These are phyloP conservation scores for Xerocomellus intermedius DNA, from an alignment of 768 basidiomycete genomes.

Conservation along the genomic window DNA sequence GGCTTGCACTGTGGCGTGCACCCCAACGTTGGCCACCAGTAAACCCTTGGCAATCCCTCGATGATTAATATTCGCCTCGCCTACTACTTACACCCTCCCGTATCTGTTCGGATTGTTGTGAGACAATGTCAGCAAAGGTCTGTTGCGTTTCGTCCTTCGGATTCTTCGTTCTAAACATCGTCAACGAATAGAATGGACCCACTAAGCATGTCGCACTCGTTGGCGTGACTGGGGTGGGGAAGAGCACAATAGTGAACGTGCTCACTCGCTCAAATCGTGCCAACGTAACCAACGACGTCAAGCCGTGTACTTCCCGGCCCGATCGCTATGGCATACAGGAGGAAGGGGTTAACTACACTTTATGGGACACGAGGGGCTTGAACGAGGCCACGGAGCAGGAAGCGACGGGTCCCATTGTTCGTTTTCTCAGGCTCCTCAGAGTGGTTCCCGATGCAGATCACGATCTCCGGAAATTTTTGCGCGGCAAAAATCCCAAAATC, in stretches of 20 bases:
- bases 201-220: constrained; percentile 15
- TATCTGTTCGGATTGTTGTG: neutral
- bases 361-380: constrained; percentile 17
- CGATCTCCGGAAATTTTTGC: constrained; percentile 11
- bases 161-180: neutral
- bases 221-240: constrained; percentile 13
- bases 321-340: neutral
- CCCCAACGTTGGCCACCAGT: no score
- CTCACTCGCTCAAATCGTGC: constrained; percentile 1
- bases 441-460: constrained; percentile 6
- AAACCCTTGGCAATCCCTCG: no score
- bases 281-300: constrained; percentile 4
- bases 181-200: neutral
- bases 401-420: neutral
- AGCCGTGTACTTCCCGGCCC: neutral
- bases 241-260: constrained; percentile 19
- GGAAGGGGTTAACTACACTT: neutral
- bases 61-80: neutral
- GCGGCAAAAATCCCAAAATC: constrained; percentile 7
- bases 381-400: constrained; percentile 6
- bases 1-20: neutral
- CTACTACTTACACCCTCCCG: neutral
- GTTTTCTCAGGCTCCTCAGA: constrained; percentile 7
- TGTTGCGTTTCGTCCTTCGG: neutral
- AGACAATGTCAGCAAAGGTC: constrained; percentile 3